Percentiles rank a stretch among this genome's conserved stretches.
These are phyloP conservation scores for Corynascus novoguineensis DNA, from an alignment of 495 filamentous ascomycete genomes.

Conservation along the genomic window DNA sequence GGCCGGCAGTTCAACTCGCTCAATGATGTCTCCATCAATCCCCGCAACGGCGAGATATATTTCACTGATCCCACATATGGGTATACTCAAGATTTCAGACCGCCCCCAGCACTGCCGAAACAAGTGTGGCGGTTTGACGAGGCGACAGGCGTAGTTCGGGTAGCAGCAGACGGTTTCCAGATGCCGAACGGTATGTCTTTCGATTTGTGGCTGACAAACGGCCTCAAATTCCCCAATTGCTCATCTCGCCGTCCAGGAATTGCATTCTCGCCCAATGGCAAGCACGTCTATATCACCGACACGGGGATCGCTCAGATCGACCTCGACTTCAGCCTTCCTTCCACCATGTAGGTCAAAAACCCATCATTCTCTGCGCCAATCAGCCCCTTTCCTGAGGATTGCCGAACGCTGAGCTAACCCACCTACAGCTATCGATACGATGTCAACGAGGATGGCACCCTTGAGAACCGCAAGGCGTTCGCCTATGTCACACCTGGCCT, in stretches of 20 bases:
- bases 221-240: not conserved
- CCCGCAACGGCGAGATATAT: slow-evolving; percentile 51
- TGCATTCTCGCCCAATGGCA: slow-evolving; percentile 50
- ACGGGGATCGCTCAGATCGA: slow-evolving; percentile 44
- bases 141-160: slow-evolving; percentile 41
- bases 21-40: slow-evolving; percentile 52
- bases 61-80: slow-evolving; percentile 63
- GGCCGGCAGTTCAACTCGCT: slow-evolving; percentile 58
- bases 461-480: slow-evolving; percentile 48
- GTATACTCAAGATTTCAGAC: slow-evolving; percentile 52
- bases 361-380: not conserved
- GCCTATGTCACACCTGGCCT: slow-evolving; percentile 51
- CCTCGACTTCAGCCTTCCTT: slow-evolving; percentile 28
- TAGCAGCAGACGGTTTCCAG: slow-evolving; percentile 52
- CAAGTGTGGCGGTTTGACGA: slow-evolving; percentile 55
- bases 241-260: slow-evolving; percentile 34
- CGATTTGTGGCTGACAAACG: not conserved
- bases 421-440: slow-evolving; percentile 36
- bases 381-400: not conserved
- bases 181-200: slow-evolving; percentile 46
- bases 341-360: slow-evolving; percentile 34
- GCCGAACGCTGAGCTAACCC: not conserved
- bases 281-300: slow-evolving; percentile 52
- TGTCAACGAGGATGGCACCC: slow-evolving; percentile 38
- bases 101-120: slow-evolving; percentile 43